Percentiles rank a stretch among this genome's conserved stretches.
Conservation (phyloP, 164 flowering plant genomes). For the Liriodendron chinense region DNA sequence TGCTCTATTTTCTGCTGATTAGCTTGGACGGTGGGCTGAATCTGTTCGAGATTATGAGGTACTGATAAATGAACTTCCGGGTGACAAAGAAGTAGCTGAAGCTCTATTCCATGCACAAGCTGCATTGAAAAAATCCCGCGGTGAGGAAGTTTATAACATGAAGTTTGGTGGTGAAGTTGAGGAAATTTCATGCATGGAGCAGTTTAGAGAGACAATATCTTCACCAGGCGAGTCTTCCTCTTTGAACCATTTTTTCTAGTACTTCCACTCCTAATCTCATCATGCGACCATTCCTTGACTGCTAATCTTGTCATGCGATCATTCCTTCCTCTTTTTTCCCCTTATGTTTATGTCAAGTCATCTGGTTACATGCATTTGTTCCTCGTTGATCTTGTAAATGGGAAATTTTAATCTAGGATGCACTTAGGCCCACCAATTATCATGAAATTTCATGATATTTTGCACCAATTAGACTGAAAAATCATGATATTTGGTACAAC, state of each 20-base stretch:
- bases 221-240: conserved; percentile 49
- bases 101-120: conserved; percentile 79
- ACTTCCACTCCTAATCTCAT: background rate
- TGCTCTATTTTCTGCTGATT: conserved; percentile 10
- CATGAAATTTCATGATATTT: background rate
- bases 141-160: conserved; percentile 74
- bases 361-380: background rate
- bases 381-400: background rate
- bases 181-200: conserved; percentile 57
- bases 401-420: background rate
- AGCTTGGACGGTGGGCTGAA: conserved; percentile 81
- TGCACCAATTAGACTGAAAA: too few species aligned
- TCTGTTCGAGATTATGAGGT: conserved; percentile 78
- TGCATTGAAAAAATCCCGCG: conserved; percentile 74
- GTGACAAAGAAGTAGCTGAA: conserved; percentile 73
- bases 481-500: too few species aligned
- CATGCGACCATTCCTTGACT: too few species aligned
- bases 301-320: too few species aligned
- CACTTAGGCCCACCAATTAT: background rate
- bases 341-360: too few species aligned
- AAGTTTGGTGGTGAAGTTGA: conserved; percentile 93
- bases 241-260: background rate
- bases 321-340: background rate
- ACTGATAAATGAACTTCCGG: conserved; percentile 64
- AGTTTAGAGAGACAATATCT: conserved; percentile 64